Evolutionary conservation across 2,329 filamentous ascomycete genomes (phyloP), one percentile per base, ranked within the genome.

Genomic region (Cladosporium phlei): DNA sequence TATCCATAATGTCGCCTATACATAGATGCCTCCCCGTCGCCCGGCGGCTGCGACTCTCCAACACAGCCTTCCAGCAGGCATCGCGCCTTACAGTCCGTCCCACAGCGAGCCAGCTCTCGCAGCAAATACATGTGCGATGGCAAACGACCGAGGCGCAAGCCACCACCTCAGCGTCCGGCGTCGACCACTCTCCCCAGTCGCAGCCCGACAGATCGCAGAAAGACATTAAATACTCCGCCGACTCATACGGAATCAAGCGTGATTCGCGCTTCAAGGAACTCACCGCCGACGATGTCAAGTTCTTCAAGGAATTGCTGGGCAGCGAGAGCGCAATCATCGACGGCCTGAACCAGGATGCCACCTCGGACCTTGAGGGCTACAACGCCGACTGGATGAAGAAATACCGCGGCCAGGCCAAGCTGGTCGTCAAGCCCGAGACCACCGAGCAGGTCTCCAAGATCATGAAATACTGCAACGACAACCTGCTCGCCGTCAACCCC

Each of bases 331-430:
- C 88, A 2, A 76, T 96, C 42, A 80, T 97, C 51, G 90, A 96
- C 64, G 88, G 88, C 40, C 77, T 95, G 46, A 87, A 82, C 3
- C 69, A 80, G 56, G 81, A 90, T 66, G 82, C 82, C 11, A 71
- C 76, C 2, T 86, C 87, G 59, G 93, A 97, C 63, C 77, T 97
- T 55, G 88, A 93, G 64, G 79, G 86, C 6, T 98, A 89, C 77
- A 98, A 98, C 69, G 82, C 83, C 64, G 93, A 98, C 71, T 98
- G 94, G 93, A 96, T 98, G 90, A 84, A 87, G 69, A 98, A 98
- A 71, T 98, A 95, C 73, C 83, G 87, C 51, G 94, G 93, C 22
- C 89, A 96, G 68, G 82, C 87, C 51, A 82, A 83, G 61, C 73
- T 98, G 20, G 89, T 97, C 4, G 72, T 98, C 52, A 94, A 89